Evolutionary conservation across 1,284 basidiomycete genomes (phyloP).

Genomic region (Xerocomus cyaneibrunnescens): DNA sequence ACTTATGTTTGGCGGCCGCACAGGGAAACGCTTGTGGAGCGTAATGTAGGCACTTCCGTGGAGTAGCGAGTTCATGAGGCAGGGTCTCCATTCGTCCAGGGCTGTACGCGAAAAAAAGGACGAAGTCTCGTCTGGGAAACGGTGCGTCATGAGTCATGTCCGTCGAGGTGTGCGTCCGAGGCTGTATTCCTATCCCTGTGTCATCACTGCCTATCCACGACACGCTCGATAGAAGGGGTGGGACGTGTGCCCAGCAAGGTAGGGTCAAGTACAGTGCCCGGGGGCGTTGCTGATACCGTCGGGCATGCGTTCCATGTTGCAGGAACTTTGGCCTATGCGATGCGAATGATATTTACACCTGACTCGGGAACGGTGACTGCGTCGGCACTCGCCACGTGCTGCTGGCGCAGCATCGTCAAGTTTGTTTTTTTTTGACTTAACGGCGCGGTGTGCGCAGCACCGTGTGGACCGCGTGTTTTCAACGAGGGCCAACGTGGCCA

Average conservation of each 20-base stretch:
- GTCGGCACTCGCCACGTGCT: neutral
- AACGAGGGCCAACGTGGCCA: conserved; percentile 18
- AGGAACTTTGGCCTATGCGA: neutral
- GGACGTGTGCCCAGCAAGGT: conserved; percentile 9
- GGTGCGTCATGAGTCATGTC: conserved; percentile 25
- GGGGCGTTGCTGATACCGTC: neutral
- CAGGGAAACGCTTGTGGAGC: conserved; percentile 22
- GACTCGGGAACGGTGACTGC: neutral
- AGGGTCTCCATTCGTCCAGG: conserved; percentile 20
- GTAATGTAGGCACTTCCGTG: conserved; percentile 22
- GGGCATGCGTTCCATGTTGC: conserved; percentile 13
- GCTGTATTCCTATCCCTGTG: conserved; percentile 12
- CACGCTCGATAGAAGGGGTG: neutral
- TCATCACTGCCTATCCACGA: conserved; percentile 7
- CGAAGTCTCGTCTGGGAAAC: neutral
- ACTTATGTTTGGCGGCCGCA: conserved; percentile 13
- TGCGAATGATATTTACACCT: neutral
- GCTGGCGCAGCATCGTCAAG: neutral
- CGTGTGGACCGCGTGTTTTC: conserved; percentile 22
- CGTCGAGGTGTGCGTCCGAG: conserved; percentile 13
- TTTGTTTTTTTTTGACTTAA: neutral
- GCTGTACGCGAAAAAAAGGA: conserved; percentile 4
- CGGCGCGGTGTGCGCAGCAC: conserved; percentile 16
- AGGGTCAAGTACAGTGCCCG: neutral
- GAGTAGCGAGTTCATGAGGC: conserved; percentile 15